Percentiles rank a stretch among this genome's conserved stretches.
These are phyloP conservation scores for Austropuccinia psidii DNA, from an alignment of 1,284 basidiomycete species.

Conservation along the genomic window DNA sequence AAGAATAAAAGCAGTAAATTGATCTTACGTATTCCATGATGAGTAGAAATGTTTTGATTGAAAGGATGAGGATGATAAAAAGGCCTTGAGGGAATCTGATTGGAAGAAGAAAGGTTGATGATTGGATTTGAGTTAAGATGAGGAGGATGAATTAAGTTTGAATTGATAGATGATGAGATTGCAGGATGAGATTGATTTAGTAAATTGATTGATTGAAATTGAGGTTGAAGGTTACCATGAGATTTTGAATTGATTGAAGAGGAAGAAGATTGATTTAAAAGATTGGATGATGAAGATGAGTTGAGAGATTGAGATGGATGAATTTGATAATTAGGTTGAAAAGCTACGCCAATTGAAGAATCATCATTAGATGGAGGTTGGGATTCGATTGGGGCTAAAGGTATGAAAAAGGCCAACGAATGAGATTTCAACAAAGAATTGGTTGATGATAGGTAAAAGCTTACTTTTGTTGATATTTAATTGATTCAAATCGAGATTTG, in stretches of 20 bases:
- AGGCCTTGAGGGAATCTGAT: no score
- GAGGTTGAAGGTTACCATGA: background rate
- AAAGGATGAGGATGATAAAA: no score
- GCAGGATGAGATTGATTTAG: no score
- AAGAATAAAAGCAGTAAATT: no score
- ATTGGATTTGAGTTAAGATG: background rate
- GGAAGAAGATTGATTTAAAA: background rate
- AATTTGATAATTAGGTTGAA: background rate
- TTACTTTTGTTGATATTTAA: background rate
- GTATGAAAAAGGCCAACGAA: background rate
- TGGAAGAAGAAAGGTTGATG: background rate
- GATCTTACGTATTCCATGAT: no score
- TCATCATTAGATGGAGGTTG: background rate
- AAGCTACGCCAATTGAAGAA: background rate
- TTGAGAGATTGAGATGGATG: background rate
- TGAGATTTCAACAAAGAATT: background rate
- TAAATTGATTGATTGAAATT: background rate
- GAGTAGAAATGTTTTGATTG: no score
- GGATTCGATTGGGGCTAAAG: background rate
- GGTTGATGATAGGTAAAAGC: background rate
- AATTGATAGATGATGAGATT: background rate
- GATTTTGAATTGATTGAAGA: slow-evolving; percentile 8
- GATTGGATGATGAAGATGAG: background rate
- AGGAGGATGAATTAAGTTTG: background rate
- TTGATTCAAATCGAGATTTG: background rate